Evolutionary conservation across 257 asterid genomes (phyloP).

Genomic region (Solanum pimpinellifolium): DNA sequence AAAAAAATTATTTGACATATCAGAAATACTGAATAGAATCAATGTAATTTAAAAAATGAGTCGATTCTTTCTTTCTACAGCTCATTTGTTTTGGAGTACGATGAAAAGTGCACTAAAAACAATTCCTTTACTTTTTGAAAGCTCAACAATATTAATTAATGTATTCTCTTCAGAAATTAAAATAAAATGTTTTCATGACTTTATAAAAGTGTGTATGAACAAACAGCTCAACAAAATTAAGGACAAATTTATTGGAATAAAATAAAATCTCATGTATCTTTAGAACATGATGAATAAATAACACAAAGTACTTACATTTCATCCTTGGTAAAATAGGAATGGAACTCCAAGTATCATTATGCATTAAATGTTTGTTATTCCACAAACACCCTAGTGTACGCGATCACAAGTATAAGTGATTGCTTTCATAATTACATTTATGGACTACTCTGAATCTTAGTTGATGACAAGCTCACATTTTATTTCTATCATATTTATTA

Average conservation of each 20-base stretch:
- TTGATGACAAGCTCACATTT: not conserved
- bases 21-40: too few relatives aligned
- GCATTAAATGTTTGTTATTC: not conserved
- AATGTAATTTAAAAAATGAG: too few relatives aligned
- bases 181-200: too few relatives aligned
- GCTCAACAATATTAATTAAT: too few relatives aligned
- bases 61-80: too few relatives aligned
- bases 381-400: not conserved
- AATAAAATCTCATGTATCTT: not conserved
- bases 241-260: too few relatives aligned
- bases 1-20: too few relatives aligned
- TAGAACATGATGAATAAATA: not conserved
- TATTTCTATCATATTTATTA: not conserved
- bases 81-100: not conserved
- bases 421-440: too few relatives aligned
- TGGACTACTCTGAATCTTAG: not conserved
- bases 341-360: not conserved
- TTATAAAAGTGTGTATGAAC: not conserved
- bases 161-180: not conserved
- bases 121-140: too few relatives aligned
- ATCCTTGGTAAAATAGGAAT: not conserved
- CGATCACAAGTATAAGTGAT: not conserved
- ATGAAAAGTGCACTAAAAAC: not conserved
- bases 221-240: not conserved
- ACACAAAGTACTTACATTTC: not conserved